Conservation (phyloP, 1,284 basidiomycete species). For the Schizophyllum amplum region DNA sequence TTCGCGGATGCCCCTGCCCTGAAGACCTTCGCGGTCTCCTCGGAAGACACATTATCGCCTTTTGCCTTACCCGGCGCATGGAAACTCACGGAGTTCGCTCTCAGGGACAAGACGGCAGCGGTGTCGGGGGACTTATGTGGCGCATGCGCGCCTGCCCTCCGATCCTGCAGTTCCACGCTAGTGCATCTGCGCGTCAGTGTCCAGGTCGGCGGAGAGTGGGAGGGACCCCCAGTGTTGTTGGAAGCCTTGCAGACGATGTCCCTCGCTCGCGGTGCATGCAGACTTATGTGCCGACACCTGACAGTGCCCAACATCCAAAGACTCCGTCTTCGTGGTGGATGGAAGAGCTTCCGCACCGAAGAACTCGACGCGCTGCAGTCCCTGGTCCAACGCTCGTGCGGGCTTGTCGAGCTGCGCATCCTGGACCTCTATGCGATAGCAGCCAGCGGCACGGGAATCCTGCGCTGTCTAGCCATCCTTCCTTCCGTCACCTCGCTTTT, state of each 20-base stretch:
- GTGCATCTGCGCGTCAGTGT: not conserved
- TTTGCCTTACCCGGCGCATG: not conserved
- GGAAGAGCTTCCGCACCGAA: not conserved
- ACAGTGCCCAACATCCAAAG: not conserved
- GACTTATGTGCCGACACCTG: not conserved
- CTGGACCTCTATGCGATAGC: not conserved
- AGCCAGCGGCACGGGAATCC: not conserved
- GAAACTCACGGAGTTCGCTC: not conserved
- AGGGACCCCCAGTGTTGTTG: not conserved
- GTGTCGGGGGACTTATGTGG: not conserved
- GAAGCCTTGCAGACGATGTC: not conserved
- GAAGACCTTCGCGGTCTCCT: not conserved
- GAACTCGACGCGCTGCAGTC: not conserved
- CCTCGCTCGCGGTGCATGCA: not conserved
- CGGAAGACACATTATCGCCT: not conserved
- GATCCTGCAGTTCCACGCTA: not conserved
- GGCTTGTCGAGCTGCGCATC: not conserved
- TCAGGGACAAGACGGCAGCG: not conserved
- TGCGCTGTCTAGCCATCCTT: not conserved
- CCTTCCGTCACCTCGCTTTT: not conserved
- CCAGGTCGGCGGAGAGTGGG: not conserved
- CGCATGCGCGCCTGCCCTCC: not conserved
- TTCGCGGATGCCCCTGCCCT: not conserved
- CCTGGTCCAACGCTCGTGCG: not conserved
- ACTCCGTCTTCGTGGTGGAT: not conserved